Percentiles rank a stretch among this genome's conserved stretches.
These are phyloP conservation scores for Plasmopara viticola DNA, from an alignment of 352 stramenopile species.

Conservation along the genomic window DNA sequence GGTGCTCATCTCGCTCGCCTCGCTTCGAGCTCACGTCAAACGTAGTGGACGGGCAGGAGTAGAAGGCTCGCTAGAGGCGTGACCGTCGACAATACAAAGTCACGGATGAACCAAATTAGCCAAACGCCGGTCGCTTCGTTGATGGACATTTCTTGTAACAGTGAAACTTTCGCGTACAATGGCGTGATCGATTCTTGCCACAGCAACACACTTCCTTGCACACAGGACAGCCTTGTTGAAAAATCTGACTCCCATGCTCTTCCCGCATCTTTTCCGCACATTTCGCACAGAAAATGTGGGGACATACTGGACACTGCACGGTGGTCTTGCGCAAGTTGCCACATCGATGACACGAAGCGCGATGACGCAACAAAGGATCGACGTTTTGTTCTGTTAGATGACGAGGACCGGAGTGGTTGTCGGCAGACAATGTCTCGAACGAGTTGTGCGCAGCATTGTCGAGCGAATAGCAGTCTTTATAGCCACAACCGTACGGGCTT, in stretches of 20 bases:
- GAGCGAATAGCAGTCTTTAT: conserved; percentile 11
- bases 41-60: conserved; percentile 25
- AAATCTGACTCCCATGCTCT: conserved; percentile 72
- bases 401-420: conserved; percentile 5
- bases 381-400: conserved; percentile 20
- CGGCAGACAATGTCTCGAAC: conserved; percentile 5
- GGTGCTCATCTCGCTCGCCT: conserved; percentile 92
- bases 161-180: conserved; percentile 76
- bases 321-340: conserved; percentile 88
- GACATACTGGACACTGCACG: conserved; percentile 70
- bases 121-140: conserved; percentile 50
- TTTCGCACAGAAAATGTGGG: conserved; percentile 87
- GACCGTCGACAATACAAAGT: not conserved
- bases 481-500: conserved; percentile 3
- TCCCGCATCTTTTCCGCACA: conserved; percentile 87
- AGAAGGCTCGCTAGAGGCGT: not conserved
- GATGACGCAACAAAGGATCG: conserved; percentile 57
- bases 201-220: conserved; percentile 87
- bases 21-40: conserved; percentile 67
- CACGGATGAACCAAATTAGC: conserved; percentile 5
- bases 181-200: conserved; percentile 73
- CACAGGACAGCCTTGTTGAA: conserved; percentile 73
- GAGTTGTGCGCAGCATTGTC: conserved; percentile 4
- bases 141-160: conserved; percentile 89
- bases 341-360: conserved; percentile 82